Percentiles rank a stretch among this genome's conserved stretches.
phyloP scores from a whole-genome alignment of 2,329 filamentous ascomycete genomes.

The Pezicula rhizophila region DNA sequence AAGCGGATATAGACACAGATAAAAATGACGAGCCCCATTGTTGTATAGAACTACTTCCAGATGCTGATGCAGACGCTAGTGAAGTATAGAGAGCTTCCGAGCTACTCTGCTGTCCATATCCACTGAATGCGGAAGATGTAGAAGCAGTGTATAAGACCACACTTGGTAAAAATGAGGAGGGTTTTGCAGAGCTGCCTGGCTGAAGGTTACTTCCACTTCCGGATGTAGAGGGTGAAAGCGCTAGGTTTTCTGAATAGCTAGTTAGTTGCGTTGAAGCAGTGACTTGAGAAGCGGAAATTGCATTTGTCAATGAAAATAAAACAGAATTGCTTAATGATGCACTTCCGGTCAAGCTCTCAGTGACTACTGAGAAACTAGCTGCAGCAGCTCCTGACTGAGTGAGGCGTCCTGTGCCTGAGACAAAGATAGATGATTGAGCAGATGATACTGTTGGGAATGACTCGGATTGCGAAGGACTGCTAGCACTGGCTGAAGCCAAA shows the following conservation, averaged over 20 bases:
- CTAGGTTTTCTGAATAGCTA: not conserved
- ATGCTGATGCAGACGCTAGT: not conserved
- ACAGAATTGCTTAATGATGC: too few species aligned
- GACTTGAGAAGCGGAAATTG: too few species aligned
- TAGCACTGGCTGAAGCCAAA: not conserved
- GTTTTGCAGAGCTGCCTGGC: not conserved
- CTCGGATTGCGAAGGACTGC: not conserved
- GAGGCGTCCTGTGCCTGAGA: not conserved
- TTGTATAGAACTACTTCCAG: not conserved
- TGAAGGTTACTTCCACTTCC: not conserved
- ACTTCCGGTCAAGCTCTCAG: not conserved
- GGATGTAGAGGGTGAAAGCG: not conserved
- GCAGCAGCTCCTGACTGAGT: not conserved
- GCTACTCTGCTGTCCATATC: not conserved
- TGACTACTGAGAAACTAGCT: not conserved
- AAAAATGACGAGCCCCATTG: not conserved
- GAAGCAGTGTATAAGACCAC: not conserved
- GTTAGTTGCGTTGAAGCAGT: not conserved
- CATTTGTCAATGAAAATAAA: too few species aligned
- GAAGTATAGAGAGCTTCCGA: not conserved
- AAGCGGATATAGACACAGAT: not conserved
- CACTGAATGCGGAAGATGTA: not conserved
- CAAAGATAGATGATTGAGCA: not conserved
- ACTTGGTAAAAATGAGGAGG: not conserved
- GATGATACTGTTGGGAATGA: not conserved